phyloP scores from a whole-genome alignment of 164 flowering plant genomes.

The Cinnamomum micranthum region DNA sequence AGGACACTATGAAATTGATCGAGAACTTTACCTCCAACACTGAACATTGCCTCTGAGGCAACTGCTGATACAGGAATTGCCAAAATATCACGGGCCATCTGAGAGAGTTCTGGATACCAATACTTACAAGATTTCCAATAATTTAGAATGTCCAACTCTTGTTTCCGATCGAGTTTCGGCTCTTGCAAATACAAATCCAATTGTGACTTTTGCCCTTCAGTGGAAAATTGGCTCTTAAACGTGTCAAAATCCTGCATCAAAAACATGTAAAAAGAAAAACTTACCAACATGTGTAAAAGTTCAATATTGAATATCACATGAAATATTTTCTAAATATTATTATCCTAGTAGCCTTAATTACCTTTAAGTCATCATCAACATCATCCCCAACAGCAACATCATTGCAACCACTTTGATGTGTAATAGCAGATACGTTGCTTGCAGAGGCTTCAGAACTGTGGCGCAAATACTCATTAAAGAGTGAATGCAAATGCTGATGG shows the following conservation, averaged over 20 bases:
- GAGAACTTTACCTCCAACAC: conserved; percentile 1
- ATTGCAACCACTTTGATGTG: neutral
- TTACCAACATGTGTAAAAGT: too few species aligned
- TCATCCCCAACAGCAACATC: neutral
- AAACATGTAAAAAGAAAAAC: too few species aligned
- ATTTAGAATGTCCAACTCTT: conserved; percentile 5
- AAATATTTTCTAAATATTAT: neutral
- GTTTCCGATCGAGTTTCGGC: neutral
- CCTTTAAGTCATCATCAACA: neutral
- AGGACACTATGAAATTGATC: conserved; percentile 8
- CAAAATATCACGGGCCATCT: conserved; percentile 6
- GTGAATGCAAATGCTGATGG: conserved; percentile 40
- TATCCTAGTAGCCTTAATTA: neutral
- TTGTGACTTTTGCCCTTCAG: neutral
- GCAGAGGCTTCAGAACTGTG: conserved; percentile 8
- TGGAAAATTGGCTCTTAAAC: conserved; percentile 57
- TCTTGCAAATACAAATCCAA: neutral
- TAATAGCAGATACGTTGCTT: neutral
- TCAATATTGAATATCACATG: neutral
- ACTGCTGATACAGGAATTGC: conserved; percentile 8
- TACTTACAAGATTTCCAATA: neutral
- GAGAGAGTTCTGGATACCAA: conserved; percentile 4
- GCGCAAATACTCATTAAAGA: conserved; percentile 13
- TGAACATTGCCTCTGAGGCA: conserved; percentile 3
- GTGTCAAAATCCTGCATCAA: conserved; percentile 59